Conservation (phyloP, 1,139 yeast species). For the Candida pseudocylindracea region DNA sequence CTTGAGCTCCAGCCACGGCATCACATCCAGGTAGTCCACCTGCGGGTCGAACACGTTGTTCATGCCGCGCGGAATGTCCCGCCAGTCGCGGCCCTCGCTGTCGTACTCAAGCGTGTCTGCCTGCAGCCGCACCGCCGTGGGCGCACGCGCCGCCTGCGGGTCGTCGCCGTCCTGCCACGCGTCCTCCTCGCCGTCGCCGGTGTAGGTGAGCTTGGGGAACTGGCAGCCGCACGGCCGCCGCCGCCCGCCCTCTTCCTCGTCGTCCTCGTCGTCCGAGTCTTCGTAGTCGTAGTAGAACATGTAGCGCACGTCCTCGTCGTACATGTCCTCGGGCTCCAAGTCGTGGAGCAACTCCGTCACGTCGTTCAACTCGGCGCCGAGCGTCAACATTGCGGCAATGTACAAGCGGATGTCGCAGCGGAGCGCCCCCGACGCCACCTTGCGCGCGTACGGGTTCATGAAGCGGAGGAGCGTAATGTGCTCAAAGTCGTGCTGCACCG, state of each 20-base stretch:
- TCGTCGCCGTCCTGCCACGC: conserved; percentile 1
- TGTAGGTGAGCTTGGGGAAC: not conserved
- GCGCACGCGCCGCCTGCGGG: not conserved
- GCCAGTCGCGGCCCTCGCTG: conserved; percentile 41
- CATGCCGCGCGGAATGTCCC: conserved; percentile 40
- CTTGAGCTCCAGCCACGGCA: conserved; percentile 10
- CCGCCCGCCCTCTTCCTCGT: conserved; percentile 1
- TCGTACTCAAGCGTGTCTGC: conserved; percentile 21
- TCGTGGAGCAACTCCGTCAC: conserved; percentile 31
- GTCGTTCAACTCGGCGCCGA: conserved; percentile 12
- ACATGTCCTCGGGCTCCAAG: conserved; percentile 40
- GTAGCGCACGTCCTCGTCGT: conserved; percentile 52
- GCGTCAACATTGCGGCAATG: conserved; percentile 1
- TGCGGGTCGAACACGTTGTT: conserved; percentile 12
- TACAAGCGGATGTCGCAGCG: conserved; percentile 2
- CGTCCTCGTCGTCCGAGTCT: conserved; percentile 15
- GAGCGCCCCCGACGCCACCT: conserved; percentile 3
- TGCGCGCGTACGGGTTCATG: conserved; percentile 3
- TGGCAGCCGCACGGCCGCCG: not conserved
- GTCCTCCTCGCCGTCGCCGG: conserved; percentile 1
- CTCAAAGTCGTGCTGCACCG: conserved; percentile 2
- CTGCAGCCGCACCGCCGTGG: conserved; percentile 3
- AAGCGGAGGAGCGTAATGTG: conserved; percentile 2
- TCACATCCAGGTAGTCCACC: conserved; percentile 4
- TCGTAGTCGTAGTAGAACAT: conserved; percentile 28